Conservation (phyloP, 2,329 filamentous ascomycete species). For the Hymenoscyphus scutula region DNA sequence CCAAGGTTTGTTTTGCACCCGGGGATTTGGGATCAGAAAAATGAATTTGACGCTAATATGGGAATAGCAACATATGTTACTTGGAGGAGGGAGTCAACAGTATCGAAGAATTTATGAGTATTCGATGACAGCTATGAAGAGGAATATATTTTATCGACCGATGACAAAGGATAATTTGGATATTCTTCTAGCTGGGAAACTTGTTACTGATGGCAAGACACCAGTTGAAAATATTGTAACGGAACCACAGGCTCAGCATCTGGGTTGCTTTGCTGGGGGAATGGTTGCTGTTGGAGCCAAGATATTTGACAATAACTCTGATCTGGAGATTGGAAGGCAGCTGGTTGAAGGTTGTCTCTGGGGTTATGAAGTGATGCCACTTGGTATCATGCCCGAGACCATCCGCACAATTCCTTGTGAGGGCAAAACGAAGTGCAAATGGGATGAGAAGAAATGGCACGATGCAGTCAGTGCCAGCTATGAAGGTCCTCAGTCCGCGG, state of each 20-base stretch:
- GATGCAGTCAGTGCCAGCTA: not conserved
- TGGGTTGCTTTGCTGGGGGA: constrained; percentile 68
- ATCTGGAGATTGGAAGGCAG: constrained; percentile 53
- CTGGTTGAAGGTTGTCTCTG: constrained; percentile 62
- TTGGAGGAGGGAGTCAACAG: constrained; percentile 11
- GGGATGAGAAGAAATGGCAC: constrained; percentile 50
- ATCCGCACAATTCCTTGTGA: constrained; percentile 39
- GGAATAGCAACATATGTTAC: constrained; percentile 39
- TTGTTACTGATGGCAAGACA: constrained; percentile 26
- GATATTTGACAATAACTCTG: constrained; percentile 51
- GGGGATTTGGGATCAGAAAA: no score
- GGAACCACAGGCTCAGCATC: constrained; percentile 50
- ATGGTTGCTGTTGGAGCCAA: constrained; percentile 65
- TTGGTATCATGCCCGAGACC: constrained; percentile 59
- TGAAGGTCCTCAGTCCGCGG: not conserved
- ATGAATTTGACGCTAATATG: not conserved
- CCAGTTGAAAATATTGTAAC: constrained; percentile 2
- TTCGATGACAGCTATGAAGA: constrained; percentile 44
- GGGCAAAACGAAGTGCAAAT: constrained; percentile 16
- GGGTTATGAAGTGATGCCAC: constrained; percentile 54
- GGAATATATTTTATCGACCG: constrained; percentile 43
- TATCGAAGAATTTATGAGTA: constrained; percentile 43
- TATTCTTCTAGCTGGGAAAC: constrained; percentile 48
- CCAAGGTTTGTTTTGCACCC: constrained; percentile 45
- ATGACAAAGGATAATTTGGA: constrained; percentile 43